Evolutionary conservation across 2,329 filamentous ascomycete species (phyloP).

Genomic region (Chaetomium olivaceum): DNA sequence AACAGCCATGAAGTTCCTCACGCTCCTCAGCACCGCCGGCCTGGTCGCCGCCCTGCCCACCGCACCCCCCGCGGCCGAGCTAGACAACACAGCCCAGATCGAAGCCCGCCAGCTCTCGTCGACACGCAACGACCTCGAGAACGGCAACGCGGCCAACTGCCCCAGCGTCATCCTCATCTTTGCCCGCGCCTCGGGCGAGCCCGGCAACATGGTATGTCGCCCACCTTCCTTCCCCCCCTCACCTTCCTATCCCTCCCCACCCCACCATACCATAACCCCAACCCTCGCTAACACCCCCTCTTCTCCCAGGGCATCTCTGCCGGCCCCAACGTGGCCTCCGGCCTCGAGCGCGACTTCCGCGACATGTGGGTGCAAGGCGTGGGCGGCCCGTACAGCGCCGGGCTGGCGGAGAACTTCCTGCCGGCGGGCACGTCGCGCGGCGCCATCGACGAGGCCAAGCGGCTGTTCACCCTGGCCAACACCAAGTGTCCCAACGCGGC

Average conservation of each 20-base stretch:
- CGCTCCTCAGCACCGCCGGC: constrained; percentile 19
- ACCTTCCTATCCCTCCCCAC: not conserved
- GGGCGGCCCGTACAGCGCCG: constrained; percentile 39
- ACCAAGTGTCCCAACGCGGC: constrained; percentile 46
- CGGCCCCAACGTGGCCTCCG: constrained; percentile 26
- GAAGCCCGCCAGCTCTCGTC: constrained; percentile 18
- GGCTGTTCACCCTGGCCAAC: constrained; percentile 43
- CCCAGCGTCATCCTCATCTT: constrained; percentile 44
- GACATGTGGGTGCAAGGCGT: constrained; percentile 49
- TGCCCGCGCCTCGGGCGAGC: constrained; percentile 44
- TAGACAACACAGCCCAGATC: constrained; percentile 3
- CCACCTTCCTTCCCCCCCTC: not conserved
- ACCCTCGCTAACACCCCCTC: not conserved
- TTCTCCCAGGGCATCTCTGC: constrained; percentile 16
- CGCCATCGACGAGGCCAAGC: constrained; percentile 45
- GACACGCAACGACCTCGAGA: constrained; percentile 26
- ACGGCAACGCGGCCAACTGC: constrained; percentile 32
- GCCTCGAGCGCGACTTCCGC: constrained; percentile 36
- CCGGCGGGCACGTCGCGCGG: constrained; percentile 26
- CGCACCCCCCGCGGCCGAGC: constrained; percentile 2
- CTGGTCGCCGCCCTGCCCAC: constrained; percentile 25
- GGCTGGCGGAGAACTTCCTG: constrained; percentile 27
- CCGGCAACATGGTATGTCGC: constrained; percentile 41
- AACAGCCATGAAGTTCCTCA: constrained; percentile 28
- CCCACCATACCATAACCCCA: too few relatives aligned